Percentiles rank a stretch among this genome's conserved stretches.
phyloP scores from a whole-genome alignment of 108 stramenopile species.

The Cylindrotheca closterium region DNA sequence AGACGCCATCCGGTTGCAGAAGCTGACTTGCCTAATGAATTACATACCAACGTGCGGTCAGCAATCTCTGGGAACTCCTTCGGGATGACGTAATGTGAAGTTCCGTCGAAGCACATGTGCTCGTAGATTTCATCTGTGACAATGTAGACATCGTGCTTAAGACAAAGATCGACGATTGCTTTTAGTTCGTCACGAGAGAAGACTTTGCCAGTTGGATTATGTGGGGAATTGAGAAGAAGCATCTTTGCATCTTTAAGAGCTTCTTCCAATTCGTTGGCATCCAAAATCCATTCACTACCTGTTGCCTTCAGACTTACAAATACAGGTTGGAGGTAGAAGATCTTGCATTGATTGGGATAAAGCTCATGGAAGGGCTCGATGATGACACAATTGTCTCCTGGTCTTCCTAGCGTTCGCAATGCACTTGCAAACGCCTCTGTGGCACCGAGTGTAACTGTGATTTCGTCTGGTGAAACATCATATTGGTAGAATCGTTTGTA shows the following conservation, averaged over 20 bases:
- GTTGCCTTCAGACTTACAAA: constrained; percentile 46
- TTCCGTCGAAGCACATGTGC: constrained; percentile 50
- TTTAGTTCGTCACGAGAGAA: constrained; percentile 73
- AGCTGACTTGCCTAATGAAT: constrained; percentile 66
- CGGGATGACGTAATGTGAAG: constrained; percentile 21
- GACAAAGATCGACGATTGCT: constrained; percentile 55
- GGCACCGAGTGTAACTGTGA: constrained; percentile 72
- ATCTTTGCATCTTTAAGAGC: constrained; percentile 55
- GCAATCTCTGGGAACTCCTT: constrained; percentile 53
- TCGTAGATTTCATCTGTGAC: constrained; percentile 83
- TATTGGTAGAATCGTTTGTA: constrained; percentile 60
- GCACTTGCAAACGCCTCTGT: constrained; percentile 72
- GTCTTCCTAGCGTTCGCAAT: constrained; percentile 56
- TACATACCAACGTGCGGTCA: constrained; percentile 51
- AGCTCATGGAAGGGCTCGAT: constrained; percentile 80
- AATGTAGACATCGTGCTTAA: constrained; percentile 58
- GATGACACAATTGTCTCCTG: constrained; percentile 67
- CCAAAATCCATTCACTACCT: constrained; percentile 41
- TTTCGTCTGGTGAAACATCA: constrained; percentile 39
- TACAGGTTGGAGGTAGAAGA: constrained; percentile 61
- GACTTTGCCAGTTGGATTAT: constrained; percentile 95
- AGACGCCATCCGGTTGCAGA: constrained; percentile 69
- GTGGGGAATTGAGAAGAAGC: constrained; percentile 90
- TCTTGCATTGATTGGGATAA: constrained; percentile 63
- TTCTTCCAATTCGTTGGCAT: constrained; percentile 46